Evolutionary conservation across 1,284 basidiomycete species (phyloP).

Genomic region (Somion occarium): DNA sequence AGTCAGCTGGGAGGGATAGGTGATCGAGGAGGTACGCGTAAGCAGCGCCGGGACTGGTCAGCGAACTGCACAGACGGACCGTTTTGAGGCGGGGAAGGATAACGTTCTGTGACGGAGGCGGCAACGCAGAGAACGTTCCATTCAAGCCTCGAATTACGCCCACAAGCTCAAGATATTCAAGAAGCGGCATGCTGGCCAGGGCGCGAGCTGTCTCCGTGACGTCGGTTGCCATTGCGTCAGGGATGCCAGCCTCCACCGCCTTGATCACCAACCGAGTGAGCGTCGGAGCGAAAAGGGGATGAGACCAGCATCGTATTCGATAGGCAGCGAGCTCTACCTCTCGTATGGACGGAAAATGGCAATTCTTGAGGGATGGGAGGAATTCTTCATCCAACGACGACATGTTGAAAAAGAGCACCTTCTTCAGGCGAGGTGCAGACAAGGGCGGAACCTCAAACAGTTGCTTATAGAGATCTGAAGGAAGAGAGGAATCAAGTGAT

Average conservation of each 20-base stretch:
- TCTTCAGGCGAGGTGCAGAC: background rate
- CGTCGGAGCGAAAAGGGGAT: background rate
- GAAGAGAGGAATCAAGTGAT: background rate
- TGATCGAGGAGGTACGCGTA: background rate
- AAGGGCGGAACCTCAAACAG: background rate
- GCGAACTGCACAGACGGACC: background rate
- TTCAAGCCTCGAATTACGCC: background rate
- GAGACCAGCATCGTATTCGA: background rate
- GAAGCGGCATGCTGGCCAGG: background rate
- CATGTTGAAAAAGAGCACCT: background rate
- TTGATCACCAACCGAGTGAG: background rate
- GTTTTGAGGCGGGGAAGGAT: background rate
- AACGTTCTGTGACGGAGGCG: background rate
- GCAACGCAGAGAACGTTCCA: too few species aligned
- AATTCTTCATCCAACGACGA: background rate
- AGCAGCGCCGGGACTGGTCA: background rate
- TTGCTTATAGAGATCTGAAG: background rate
- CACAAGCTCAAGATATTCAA: background rate
- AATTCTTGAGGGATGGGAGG: background rate
- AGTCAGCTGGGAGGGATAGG: background rate
- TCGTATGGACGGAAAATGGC: background rate
- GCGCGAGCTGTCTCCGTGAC: background rate
- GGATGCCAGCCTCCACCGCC: too few species aligned
- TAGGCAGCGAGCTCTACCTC: background rate
- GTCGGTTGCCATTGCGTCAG: too few species aligned